These are phyloP conservation scores for Afroboletus lepidellus DNA, from an alignment of 1,284 basidiomycete genomes.

Conservation along the genomic window DNA sequence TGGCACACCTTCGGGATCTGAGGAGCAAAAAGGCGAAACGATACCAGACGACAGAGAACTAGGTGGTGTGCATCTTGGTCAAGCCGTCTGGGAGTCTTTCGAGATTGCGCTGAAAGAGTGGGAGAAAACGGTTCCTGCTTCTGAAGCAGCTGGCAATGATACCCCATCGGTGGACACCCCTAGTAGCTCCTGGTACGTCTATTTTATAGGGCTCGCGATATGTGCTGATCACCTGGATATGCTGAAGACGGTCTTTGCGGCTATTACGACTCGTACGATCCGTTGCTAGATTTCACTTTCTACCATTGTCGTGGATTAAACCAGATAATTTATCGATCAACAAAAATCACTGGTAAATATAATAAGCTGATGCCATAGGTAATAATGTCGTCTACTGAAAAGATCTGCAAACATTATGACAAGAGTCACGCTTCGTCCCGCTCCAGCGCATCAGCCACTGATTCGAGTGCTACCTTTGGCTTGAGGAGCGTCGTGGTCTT, in stretches of 20 bases:
- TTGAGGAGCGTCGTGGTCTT: constrained; percentile 34
- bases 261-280: constrained; percentile 1
- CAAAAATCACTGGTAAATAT: constrained; percentile 24
- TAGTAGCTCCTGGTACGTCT: constrained; percentile 12
- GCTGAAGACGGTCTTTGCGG: neutral
- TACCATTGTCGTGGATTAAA: constrained; percentile 5
- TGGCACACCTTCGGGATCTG: constrained; percentile 17
- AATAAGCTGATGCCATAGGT: constrained; percentile 24
- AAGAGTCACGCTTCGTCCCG: constrained; percentile 23
- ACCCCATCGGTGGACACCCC: constrained; percentile 24
- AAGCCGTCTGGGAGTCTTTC: constrained; percentile 72
- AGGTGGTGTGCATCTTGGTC: constrained; percentile 63
- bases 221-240: constrained; percentile 8
- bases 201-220: neutral
- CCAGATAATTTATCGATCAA: constrained; percentile 31
- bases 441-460: constrained; percentile 31
- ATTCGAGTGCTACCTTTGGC: constrained; percentile 39
- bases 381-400: constrained; percentile 1
- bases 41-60: constrained; percentile 63
- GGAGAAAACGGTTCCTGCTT: constrained; percentile 45
- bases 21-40: constrained; percentile 22
- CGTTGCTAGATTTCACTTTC: neutral
- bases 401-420: neutral
- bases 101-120: constrained; percentile 62
- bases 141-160: constrained; percentile 24